phyloP scores from a whole-genome alignment of 768 basidiomycete genomes.

The Neoboletus magnificus region DNA sequence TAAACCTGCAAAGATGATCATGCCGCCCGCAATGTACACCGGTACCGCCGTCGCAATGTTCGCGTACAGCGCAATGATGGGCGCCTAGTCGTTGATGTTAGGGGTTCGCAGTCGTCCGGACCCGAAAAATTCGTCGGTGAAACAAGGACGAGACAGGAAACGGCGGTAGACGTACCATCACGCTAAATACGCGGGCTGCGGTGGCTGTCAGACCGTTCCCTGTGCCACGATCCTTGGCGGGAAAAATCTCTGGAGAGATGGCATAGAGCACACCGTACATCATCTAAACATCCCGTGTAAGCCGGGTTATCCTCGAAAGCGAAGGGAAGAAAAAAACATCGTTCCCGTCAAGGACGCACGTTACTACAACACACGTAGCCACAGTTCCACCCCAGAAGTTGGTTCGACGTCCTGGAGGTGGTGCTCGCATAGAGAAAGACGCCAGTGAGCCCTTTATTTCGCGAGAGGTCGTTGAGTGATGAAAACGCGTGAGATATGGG shows the following conservation, averaged over 20 bases:
- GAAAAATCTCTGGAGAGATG: constrained; percentile 66
- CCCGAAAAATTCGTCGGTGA: background rate
- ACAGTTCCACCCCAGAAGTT: constrained; percentile 78
- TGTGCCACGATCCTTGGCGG: constrained; percentile 69
- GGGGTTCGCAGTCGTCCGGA: too few relatives aligned
- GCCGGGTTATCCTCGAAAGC: background rate
- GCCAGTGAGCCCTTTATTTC: constrained; percentile 64
- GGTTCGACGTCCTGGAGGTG: constrained; percentile 65
- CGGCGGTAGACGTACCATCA: constrained; percentile 55
- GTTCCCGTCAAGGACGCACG: constrained; percentile 32
- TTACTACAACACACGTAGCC: constrained; percentile 65
- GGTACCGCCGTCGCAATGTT: constrained; percentile 62
- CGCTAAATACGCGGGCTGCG: constrained; percentile 61
- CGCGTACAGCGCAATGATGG: constrained; percentile 68
- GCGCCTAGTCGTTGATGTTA: constrained; percentile 43
- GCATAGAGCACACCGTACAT: constrained; percentile 79
- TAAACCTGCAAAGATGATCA: constrained; percentile 58
- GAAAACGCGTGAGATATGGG: constrained; percentile 16
- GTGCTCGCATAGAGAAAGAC: constrained; percentile 72
- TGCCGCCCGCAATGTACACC: constrained; percentile 65
- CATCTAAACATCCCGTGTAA: constrained; percentile 36
- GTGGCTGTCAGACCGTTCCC: constrained; percentile 65
- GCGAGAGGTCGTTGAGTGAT: constrained; percentile 45
- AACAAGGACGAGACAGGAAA: background rate
- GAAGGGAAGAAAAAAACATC: background rate